Percentiles rank a stretch among this genome's conserved stretches.
Evolutionary conservation across 2,329 filamentous ascomycete genomes (phyloP).

Genomic region (Zelopaecilomyces penicillatus): DNA sequence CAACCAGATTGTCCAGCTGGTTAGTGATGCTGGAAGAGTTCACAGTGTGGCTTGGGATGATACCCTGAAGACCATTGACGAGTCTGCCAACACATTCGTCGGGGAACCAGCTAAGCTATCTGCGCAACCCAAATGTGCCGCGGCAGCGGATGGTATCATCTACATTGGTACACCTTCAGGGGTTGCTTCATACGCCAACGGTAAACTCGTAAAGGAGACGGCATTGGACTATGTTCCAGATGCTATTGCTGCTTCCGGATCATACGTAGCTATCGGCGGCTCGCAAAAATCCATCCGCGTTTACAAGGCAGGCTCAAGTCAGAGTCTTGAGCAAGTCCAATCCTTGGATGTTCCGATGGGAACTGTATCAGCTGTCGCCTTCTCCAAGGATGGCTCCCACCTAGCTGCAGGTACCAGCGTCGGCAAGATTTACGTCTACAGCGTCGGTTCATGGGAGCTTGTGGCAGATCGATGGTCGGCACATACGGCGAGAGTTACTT

Average conservation of each 20-base stretch:
- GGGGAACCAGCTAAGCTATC: slow-evolving; percentile 59
- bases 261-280: slow-evolving; percentile 65
- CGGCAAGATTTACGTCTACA: slow-evolving; percentile 81
- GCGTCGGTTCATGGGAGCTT: slow-evolving; percentile 52
- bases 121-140: slow-evolving; percentile 72
- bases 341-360: slow-evolving; percentile 62
- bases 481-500: slow-evolving; percentile 49
- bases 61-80: slow-evolving; percentile 70
- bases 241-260: slow-evolving; percentile 60
- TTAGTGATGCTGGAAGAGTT: slow-evolving; percentile 52
- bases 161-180: slow-evolving; percentile 49
- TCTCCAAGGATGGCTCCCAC: slow-evolving; percentile 67
- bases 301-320: slow-evolving; percentile 50
- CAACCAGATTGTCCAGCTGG: slow-evolving; percentile 76
- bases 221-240: slow-evolving; percentile 58
- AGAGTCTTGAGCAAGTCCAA: slow-evolving; percentile 44
- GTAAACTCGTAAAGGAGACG: slow-evolving; percentile 50
- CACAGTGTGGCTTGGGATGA: slow-evolving; percentile 95
- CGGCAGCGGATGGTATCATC: slow-evolving; percentile 42
- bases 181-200: slow-evolving; percentile 48
- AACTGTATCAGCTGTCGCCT: slow-evolving; percentile 70
- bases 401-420: slow-evolving; percentile 76
- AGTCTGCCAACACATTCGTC: slow-evolving; percentile 65
- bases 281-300: slow-evolving; percentile 68
- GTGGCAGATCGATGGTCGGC: slow-evolving; percentile 67